Percentiles rank a stretch among this genome's conserved stretches.
Conservation (phyloP, 352 stramenopile species). For the Globisporangium takayamanum region DNA sequence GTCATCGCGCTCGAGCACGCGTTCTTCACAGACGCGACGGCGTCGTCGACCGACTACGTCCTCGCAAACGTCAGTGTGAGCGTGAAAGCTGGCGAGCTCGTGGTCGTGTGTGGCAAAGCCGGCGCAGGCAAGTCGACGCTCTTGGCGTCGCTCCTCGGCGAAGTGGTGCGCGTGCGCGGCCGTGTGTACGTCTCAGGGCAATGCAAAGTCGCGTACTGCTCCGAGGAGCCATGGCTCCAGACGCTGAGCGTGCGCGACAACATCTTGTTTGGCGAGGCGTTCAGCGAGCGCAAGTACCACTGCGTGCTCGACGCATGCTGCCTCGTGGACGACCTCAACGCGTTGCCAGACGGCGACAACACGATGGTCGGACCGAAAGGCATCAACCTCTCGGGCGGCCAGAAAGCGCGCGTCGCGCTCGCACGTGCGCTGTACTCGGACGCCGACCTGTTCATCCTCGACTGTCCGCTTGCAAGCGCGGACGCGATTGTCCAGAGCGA, state of each 20-base stretch:
- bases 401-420: conserved; percentile 46
- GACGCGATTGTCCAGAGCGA: conserved; percentile 49
- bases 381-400: conserved; percentile 45
- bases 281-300: conserved; percentile 48
- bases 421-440: conserved; percentile 45
- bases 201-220: conserved; percentile 18
- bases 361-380: conserved; percentile 44
- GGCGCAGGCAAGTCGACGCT: conserved; percentile 17
- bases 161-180: conserved; percentile 5
- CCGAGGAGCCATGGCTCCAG: conserved; percentile 78
- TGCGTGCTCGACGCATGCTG: conserved; percentile 20
- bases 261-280: conserved; percentile 75
- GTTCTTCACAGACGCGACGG: background rate
- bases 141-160: conserved; percentile 2
- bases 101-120: conserved; percentile 10
- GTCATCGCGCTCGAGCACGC: background rate
- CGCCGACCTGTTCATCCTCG: conserved; percentile 41
- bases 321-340: conserved; percentile 15
- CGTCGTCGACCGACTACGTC: background rate
- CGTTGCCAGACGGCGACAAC: conserved; percentile 46
- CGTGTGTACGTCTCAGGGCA: conserved; percentile 5
- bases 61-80: conserved; percentile 6
- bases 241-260: conserved; percentile 76
- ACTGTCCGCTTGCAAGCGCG: conserved; percentile 39
- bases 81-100: conserved; percentile 3